Evolutionary conservation across 805 yeast genomes (phyloP).

Genomic region (Clavispora vitiphila): DNA sequence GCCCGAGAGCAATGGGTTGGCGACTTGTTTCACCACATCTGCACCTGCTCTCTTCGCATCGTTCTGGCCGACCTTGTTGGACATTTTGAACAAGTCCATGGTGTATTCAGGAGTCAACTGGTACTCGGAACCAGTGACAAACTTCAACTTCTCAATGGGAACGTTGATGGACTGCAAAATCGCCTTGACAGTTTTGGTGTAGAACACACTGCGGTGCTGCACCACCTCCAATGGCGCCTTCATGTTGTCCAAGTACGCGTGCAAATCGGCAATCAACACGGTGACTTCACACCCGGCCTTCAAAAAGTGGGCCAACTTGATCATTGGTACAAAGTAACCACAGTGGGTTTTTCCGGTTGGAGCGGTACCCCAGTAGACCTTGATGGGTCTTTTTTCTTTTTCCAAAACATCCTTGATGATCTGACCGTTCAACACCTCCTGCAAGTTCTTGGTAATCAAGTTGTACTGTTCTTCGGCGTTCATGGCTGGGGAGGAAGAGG

Average conservation of each 20-base stretch:
- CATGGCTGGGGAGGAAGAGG: slow-evolving; percentile 9
- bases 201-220: slow-evolving; percentile 81
- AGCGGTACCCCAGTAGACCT: slow-evolving; percentile 98
- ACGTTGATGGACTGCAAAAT: slow-evolving; percentile 83
- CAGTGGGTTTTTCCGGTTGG: slow-evolving; percentile 99
- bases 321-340: slow-evolving; percentile 98
- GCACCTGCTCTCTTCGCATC: slow-evolving; percentile 99
- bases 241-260: slow-evolving; percentile 97
- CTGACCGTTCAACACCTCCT: slow-evolving; percentile 85
- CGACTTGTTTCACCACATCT: slow-evolving; percentile 96
- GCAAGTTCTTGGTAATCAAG: slow-evolving; percentile 79
- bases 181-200: slow-evolving; percentile 77
- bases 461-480: slow-evolving; percentile 63
- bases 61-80: slow-evolving; percentile 84
- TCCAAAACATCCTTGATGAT: slow-evolving; percentile 81
- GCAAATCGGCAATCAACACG: slow-evolving; percentile 89
- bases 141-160: slow-evolving; percentile 82
- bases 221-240: slow-evolving; percentile 95
- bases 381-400: slow-evolving; percentile 74
- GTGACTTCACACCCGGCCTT: slow-evolving; percentile 95
- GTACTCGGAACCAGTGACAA: slow-evolving; percentile 86
- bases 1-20: slow-evolving; percentile 89
- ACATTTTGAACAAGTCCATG: slow-evolving; percentile 80
- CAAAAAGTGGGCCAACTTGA: slow-evolving; percentile 89
- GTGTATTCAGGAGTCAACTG: slow-evolving; percentile 76